phyloP scores from a whole-genome alignment of 768 basidiomycete genomes.

The Boletus sensibilis region DNA sequence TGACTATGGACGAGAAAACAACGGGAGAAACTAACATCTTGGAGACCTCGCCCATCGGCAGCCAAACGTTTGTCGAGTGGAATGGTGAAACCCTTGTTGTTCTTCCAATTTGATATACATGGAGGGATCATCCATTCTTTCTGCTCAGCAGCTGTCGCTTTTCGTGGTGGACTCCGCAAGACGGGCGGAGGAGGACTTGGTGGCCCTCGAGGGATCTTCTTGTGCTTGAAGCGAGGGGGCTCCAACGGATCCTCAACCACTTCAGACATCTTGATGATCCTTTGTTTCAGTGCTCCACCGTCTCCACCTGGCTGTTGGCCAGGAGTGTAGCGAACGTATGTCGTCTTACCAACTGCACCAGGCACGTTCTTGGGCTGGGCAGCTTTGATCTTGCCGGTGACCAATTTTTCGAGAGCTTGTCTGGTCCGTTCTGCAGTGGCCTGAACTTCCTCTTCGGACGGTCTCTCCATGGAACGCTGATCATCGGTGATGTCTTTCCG shows the following conservation, averaged over 20 bases:
- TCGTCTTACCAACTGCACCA: conserved; percentile 76
- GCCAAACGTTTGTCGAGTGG: conserved; percentile 97
- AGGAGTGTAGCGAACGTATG: conserved; percentile 95
- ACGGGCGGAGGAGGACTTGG: conserved; percentile 97
- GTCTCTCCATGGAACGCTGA: conserved; percentile 80
- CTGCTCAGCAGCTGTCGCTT: conserved; percentile 95
- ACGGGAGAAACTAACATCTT: conserved; percentile 68
- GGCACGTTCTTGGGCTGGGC: conserved; percentile 96
- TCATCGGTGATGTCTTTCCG: conserved; percentile 83
- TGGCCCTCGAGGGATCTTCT: conserved; percentile 96
- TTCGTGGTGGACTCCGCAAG: conserved; percentile 90
- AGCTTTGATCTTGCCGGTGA: conserved; percentile 95
- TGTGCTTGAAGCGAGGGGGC: conserved; percentile 96
- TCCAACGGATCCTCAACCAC: conserved; percentile 97
- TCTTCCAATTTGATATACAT: conserved; percentile 99
- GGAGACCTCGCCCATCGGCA: conserved; percentile 96
- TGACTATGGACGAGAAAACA: background rate
- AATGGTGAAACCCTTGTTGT: conserved; percentile 99
- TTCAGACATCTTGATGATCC: conserved; percentile 99
- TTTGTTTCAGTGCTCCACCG: conserved; percentile 68
- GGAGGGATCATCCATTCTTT: conserved; percentile 99
- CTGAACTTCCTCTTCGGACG: conserved; percentile 90
- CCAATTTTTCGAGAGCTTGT: conserved; percentile 89
- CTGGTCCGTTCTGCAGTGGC: conserved; percentile 89
- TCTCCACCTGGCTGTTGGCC: conserved; percentile 75